phyloP scores from a whole-genome alignment of 306 rosid genomes.

The Vigna reflexopilosa region DNA sequence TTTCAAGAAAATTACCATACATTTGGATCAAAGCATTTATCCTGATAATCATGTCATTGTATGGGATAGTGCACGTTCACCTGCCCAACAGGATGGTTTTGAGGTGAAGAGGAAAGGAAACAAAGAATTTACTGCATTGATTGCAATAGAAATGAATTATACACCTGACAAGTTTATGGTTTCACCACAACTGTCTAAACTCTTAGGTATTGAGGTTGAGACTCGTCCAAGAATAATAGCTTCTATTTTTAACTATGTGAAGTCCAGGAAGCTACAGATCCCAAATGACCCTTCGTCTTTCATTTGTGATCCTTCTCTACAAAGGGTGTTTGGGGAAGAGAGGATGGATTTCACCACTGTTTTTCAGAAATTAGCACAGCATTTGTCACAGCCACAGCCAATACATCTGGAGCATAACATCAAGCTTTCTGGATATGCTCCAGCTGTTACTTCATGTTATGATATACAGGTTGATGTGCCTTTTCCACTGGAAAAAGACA shows the following conservation, averaged over 20 bases:
- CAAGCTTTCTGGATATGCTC: conserved; percentile 80
- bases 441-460: conserved; percentile 76
- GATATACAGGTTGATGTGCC: conserved; percentile 88
- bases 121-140: conserved; percentile 73
- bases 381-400: conserved; percentile 71
- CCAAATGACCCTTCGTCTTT: conserved; percentile 69
- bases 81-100: conserved; percentile 77
- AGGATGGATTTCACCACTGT: conserved; percentile 67
- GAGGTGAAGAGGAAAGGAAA: conserved; percentile 94
- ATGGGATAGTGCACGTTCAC: conserved; percentile 83
- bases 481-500: conserved; percentile 63
- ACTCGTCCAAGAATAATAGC: conserved; percentile 81
- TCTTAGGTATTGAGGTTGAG: conserved; percentile 77
- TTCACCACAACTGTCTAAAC: conserved; percentile 62
- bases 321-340: conserved; percentile 80
- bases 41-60: conserved; percentile 75
- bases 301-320: conserved; percentile 81
- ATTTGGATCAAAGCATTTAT: conserved; percentile 80
- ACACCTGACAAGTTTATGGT: conserved; percentile 71
- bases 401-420: conserved; percentile 78
- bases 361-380: conserved; percentile 65
- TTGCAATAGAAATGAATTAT: conserved; percentile 78
- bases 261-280: conserved; percentile 66
- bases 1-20: conserved; percentile 79
- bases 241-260: conserved; percentile 81